Base-by-base conservation (phyloP, 164 flowering plant genomes). In the Dillenia suffruticosa region DNA sequence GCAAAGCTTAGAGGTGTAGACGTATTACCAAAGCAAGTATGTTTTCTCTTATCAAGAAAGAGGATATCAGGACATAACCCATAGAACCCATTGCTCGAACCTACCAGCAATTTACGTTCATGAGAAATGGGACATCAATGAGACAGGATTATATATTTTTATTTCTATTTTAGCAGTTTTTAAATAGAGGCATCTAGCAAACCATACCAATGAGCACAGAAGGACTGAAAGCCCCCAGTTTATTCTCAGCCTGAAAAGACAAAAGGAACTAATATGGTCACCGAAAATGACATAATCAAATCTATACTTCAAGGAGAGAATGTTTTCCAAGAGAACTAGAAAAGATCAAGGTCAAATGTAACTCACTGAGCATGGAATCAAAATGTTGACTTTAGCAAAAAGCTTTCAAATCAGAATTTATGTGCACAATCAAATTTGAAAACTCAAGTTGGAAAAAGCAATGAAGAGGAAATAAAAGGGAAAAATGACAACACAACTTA, bases 31-130 rank as follows among this genome's bases (percentile, higher is more conserved):
- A 68, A 59, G 84, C 83, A 52, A 90, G 84, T 52, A 90, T 90
- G 71, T 93, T 93, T 79, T 93, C 96, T 76, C 92, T 82, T 73
- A 93, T 85, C 69, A 93, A 77, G 79, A 87, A 93, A 52, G 98
- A 93, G 46, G 90, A 72, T 63, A 86, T 68, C 48, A 87, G 57
- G 64, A 94, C 92, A 78, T 85, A 89, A 6, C 91, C 95, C 58
- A 84, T 22, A 14, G 88, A 85, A 56, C 98, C 96, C 57, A 73
- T 9, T 59, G 98, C 81, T 62, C 98, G 85, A 67, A 84, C 92
- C 98, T 90, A 80, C 71, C 77, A 22, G 63, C 66, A 46, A 59
- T 60, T 40, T 51, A 56, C 19, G 26, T 54, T 22, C 61, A n/a
- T 50, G 22, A 63, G 62, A 51, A 65, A 22, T 16, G 22, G 22